Evolutionary conservation across 139 green algal genomes (phyloP), one percentile per base, ranked within the genome.

Genomic region (Axilococcus clingmanii): DNA sequence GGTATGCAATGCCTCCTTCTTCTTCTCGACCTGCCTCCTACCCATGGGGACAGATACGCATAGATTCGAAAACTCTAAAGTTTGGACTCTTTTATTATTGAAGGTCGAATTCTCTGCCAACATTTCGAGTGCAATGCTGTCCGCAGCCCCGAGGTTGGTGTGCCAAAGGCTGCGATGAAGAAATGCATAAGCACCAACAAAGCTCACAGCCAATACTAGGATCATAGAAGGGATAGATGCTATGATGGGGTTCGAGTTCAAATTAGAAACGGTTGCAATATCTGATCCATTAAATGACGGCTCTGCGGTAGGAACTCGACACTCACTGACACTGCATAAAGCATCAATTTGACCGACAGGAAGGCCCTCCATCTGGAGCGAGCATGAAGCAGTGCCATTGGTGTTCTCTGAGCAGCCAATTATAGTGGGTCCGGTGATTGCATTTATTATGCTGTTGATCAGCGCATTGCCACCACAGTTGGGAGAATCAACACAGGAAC

Each of bases 191-290:
- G 41, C 5, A 24, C 64, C 72, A 4, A 67, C 52, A 27, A 45
- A 37, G 14, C 52, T 6, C 9, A 45, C 14, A 15, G 66, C 16
- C 24, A 69, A 19, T 16, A 55, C 20, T 12, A 81, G 57, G 17
- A 61, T 27, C 38, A 80, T 53, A 0, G 55, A 17, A 0, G 73
- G 73, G 6, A 79, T 50, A 3, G 65, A 61, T 1, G 73, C 66
- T 23, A 81, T 61, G 6, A 80, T 27, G 4, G 65, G 45, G 40
- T 66, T 64, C 23, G 28, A 51, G 34, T 44, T 56, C 5, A 58
- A 40, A 28, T 46, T 54, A 15, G 27, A 19, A 11, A 37, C 30
- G 5, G 49, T 11, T 22, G 24, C 41, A 35, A 35, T 8, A 38
- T 55, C 36, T 22, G 40, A 63, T n/a, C 3, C 29, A 9, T 19